phyloP scores from a whole-genome alignment of 2,329 filamentous ascomycete genomes.

The Periconia sp. region DNA sequence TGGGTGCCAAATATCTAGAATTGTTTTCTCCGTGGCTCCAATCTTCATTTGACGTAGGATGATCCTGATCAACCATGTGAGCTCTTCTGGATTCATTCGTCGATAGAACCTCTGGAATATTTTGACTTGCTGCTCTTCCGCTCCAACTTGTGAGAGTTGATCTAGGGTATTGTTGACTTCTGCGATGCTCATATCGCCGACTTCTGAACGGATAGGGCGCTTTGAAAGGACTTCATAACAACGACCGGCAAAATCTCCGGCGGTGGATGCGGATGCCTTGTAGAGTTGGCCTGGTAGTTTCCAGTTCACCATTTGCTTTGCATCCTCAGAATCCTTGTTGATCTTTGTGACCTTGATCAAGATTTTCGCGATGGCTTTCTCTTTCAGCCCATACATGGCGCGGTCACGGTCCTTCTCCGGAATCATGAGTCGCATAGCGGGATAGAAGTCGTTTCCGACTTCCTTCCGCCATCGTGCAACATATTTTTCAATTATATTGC shows the following conservation, averaged over 20 bases:
- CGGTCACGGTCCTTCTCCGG: conserved; percentile 93
- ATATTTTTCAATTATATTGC: conserved; percentile 83
- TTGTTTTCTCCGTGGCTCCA: conserved; percentile 83
- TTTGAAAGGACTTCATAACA: conserved; percentile 89
- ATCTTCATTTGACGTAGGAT: conserved; percentile 81
- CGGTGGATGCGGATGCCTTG: conserved; percentile 57
- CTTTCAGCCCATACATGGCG: conserved; percentile 92
- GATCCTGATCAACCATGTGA: conserved; percentile 94
- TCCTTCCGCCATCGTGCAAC: conserved; percentile 85
- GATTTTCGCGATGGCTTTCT: conserved; percentile 86
- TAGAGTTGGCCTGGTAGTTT: conserved; percentile 75
- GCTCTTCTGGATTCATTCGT: conserved; percentile 89
- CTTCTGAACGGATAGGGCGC: conserved; percentile 74
- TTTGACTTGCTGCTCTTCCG: conserved; percentile 82
- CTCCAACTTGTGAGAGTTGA: conserved; percentile 72
- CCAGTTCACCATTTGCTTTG: conserved; percentile 85
- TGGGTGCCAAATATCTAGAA: conserved; percentile 71
- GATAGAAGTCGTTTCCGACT: conserved; percentile 91
- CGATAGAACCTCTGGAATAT: conserved; percentile 86
- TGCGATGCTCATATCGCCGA: conserved; percentile 81
- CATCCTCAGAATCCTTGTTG: conserved; percentile 87
- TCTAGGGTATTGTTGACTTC: conserved; percentile 91
- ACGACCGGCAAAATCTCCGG: conserved; percentile 89
- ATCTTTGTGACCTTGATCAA: conserved; percentile 94
- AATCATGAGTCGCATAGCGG: conserved; percentile 87